phyloP scores from a whole-genome alignment of 805 yeast species.

The Brettanomyces nanus region DNA sequence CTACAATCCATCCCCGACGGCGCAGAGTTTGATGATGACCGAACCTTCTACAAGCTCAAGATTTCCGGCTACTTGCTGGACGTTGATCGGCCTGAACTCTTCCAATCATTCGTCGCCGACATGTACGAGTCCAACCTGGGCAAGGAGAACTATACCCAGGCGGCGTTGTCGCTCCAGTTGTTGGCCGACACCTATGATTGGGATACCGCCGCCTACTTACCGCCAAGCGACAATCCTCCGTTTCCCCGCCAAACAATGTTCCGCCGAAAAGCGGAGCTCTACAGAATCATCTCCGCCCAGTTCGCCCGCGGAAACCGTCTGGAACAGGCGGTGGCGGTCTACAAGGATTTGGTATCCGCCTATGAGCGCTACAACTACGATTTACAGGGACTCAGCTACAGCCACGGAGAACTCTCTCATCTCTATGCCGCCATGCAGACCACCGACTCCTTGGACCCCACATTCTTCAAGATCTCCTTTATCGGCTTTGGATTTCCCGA shows the following conservation, averaged over 20 bases:
- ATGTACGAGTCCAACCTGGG: conserved; percentile 57
- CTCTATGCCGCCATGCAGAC: conserved; percentile 61
- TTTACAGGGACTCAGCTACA: conserved; percentile 64
- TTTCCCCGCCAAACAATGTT: conserved; percentile 78
- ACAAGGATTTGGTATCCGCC: conserved; percentile 68
- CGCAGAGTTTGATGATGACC: conserved; percentile 78
- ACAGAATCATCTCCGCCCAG: conserved; percentile 60
- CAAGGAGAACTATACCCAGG: conserved; percentile 65
- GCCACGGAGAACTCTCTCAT: conserved; percentile 57
- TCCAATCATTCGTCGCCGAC: conserved; percentile 70
- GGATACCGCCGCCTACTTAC: conserved; percentile 50
- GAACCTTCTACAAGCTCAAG: conserved; percentile 71
- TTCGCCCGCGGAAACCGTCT: conserved; percentile 63
- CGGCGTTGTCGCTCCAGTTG: conserved; percentile 72
- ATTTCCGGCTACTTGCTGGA: conserved; percentile 70
- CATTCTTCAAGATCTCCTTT: conserved; percentile 71
- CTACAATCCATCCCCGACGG: conserved; percentile 70
- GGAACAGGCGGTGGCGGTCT: conserved; percentile 73
- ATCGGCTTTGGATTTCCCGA: conserved; percentile 81
- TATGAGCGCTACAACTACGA: conserved; percentile 70
- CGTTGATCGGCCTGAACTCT: conserved; percentile 70
- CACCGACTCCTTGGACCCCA: conserved; percentile 65
- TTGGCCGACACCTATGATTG: conserved; percentile 71
- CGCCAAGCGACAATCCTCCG: conserved; percentile 53
- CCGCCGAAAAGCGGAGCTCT: conserved; percentile 68